Conservation (phyloP, 73 alveolate species). For the Paramecium octaurelia region DNA sequence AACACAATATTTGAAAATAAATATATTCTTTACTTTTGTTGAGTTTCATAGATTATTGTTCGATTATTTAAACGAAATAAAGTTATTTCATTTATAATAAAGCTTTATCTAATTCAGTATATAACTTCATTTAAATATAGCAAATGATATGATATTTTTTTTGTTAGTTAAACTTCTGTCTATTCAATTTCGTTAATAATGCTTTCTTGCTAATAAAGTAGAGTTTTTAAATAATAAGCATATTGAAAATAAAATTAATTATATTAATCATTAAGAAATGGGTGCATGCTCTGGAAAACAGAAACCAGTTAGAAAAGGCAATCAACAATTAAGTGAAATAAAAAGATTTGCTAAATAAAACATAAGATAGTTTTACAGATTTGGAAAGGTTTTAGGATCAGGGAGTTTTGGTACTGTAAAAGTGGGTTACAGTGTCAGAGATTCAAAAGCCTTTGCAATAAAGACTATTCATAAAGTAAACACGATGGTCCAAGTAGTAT, state of each 20-base stretch:
- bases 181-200: too few species aligned
- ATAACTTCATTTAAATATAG: too few species aligned
- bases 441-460: slow-evolving; percentile 42
- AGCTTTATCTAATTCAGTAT: background rate
- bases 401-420: slow-evolving; percentile 97
- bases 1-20: background rate
- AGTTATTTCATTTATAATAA: background rate
- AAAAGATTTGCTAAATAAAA: slow-evolving; percentile 40
- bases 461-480: slow-evolving; percentile 54
- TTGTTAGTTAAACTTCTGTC: background rate
- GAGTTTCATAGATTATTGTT: background rate
- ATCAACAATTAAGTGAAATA: background rate
- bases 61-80: background rate
- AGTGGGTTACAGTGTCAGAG: slow-evolving; percentile 50
- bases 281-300: background rate
- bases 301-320: background rate
- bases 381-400: slow-evolving; percentile 86
- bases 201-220: background rate
- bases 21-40: too few species aligned
- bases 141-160: background rate
- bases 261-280: slow-evolving; percentile 11
- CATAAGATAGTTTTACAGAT: slow-evolving; percentile 68
- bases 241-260: background rate
- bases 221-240: background rate
- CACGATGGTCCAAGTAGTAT: slow-evolving; percentile 33